These are phyloP conservation scores for Anisodus tanguticus DNA, from an alignment of 257 asterid genomes.

Conservation along the genomic window DNA sequence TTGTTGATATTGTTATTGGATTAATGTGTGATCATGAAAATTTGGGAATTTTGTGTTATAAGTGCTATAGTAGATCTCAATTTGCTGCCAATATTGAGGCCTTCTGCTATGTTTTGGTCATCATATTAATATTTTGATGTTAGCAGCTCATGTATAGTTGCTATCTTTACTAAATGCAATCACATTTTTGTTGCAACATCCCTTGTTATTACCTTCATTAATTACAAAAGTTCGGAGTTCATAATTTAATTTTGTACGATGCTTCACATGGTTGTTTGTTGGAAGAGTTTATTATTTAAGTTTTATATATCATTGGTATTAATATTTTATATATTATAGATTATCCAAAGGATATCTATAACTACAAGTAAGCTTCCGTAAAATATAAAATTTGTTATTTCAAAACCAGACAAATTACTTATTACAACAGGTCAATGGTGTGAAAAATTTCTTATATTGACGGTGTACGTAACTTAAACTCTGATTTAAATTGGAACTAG, in stretches of 20 bases:
- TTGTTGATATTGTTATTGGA: not conserved
- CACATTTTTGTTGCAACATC: not conserved
- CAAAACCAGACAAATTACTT: too few relatives aligned
- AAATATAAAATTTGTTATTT: too few relatives aligned
- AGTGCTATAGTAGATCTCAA: not conserved
- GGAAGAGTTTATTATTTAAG: not conserved
- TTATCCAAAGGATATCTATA: too few relatives aligned
- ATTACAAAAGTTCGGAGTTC: not conserved
- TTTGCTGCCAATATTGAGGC: not conserved
- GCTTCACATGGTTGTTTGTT: not conserved
- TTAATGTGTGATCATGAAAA: conserved; percentile 13
- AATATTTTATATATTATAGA: too few relatives aligned
- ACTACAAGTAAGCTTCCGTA: too few relatives aligned
- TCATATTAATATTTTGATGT: not conserved
- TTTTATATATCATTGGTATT: too few relatives aligned
- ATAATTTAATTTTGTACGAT: not conserved
- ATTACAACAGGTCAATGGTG: too few relatives aligned
- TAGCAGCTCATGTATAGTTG: not conserved
- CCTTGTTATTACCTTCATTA: not conserved
- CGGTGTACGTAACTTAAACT: too few relatives aligned
- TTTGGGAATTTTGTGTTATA: not conserved
- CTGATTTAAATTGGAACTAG: not conserved
- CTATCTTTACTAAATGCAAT: not conserved
- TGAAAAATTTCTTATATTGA: too few relatives aligned
- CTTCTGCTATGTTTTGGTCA: not conserved